Evolutionary conservation across 441 rosid species (phyloP), one percentile per base, ranked within the genome.

Genomic region (Lepidium campestre): DNA sequence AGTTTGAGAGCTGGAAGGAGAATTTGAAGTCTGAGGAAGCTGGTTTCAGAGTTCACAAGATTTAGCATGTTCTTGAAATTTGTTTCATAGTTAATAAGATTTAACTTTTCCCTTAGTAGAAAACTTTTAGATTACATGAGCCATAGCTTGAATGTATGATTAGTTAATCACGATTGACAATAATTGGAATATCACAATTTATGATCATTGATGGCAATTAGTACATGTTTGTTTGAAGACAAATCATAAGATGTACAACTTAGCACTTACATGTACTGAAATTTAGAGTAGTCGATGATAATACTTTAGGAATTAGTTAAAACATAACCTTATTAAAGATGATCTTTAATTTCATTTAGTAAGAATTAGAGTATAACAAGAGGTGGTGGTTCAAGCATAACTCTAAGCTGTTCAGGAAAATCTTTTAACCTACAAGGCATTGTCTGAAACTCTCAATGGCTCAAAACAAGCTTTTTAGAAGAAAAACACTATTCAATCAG

Each of bases 1-100:
- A 89, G 65, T 83, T 80, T 46, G 91, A 87, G 80, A 81, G 44
- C 69, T 93, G 98, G 98, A 86, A 85, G 56, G 97, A 90, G 76
- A 82, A 72, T 71, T 62, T 82, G 67, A 88, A 77, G 20, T 80
- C 83, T 0, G 98, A 93, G 63, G 96, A 87, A 68, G 79, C 83
- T 44, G 91, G 88, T 62, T 93, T 64, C 71, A 83, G 85, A 10
- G 72, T 81, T 48, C 92, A 84, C 83, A 82, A 78, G 79, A 86
- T 93, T 73, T 89, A 85, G 78, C 64, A 27, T 29, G 34, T 7
- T 44, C 7, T 35, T 53, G 25, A 5, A 3, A 3, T 20, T 6
- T 29, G 34, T 29, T 29, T 7, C 34, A 29, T 29, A 7, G 34
- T 6, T 10, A 8, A 29, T 2, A 29, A 29, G 34, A 10, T 4